Evolutionary conservation across 345 rosid species (phyloP).

Genomic region (Xanthoceras sorbifolium): DNA sequence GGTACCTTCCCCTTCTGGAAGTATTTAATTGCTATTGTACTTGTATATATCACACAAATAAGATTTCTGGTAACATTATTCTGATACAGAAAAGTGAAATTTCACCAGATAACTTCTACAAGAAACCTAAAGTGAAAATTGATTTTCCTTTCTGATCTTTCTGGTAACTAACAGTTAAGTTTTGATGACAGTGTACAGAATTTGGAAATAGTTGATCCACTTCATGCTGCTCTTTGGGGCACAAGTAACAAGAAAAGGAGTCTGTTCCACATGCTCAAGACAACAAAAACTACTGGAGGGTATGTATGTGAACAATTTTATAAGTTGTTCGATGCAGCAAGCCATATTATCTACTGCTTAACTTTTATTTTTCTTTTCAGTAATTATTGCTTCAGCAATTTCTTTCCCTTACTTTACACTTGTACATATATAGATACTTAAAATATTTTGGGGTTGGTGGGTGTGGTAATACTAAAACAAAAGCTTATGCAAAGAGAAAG

Average conservation of each 20-base stretch:
- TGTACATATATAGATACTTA: not conserved
- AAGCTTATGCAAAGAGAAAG: not conserved
- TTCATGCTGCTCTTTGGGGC: constrained; percentile 80
- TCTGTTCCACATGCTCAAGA: constrained; percentile 92
- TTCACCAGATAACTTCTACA: constrained; percentile 7
- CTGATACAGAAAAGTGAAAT: not conserved
- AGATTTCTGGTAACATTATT: constrained; percentile 8
- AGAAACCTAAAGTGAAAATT: not conserved
- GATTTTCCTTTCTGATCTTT: not conserved
- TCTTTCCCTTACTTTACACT: not conserved
- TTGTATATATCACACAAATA: not conserved
- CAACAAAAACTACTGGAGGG: constrained; percentile 97
- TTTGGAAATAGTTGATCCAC: constrained; percentile 89
- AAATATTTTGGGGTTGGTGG: not conserved
- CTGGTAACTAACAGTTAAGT: constrained; percentile 18
- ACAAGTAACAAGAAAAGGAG: constrained; percentile 92
- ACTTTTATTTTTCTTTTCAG: not conserved
- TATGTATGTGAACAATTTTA: constrained; percentile 47
- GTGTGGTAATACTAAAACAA: not conserved
- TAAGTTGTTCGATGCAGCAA: constrained; percentile 16
- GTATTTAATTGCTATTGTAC: constrained; percentile 13
- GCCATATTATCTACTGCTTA: constrained; percentile 14
- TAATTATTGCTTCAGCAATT: not conserved
- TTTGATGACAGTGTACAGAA: constrained; percentile 75
- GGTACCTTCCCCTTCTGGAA: constrained; percentile 45